phyloP scores from a whole-genome alignment of 148 eudicot genomes.

The Nepenthes mirabilis region DNA sequence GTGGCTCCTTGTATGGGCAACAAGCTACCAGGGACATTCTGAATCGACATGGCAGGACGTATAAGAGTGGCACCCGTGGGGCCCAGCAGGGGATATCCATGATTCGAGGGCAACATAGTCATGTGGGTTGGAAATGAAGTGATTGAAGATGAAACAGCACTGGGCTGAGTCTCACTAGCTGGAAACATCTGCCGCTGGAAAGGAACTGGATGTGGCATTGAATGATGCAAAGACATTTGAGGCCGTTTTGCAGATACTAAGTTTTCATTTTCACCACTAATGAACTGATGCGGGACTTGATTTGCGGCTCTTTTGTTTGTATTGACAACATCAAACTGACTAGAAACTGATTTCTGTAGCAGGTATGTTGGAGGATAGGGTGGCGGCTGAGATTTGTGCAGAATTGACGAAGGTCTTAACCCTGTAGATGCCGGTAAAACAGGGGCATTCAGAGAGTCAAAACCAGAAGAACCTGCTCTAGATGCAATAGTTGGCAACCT shows the following conservation, averaged over 20 bases:
- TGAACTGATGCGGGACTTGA: slow-evolving; percentile 33
- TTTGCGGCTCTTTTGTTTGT: slow-evolving; percentile 18
- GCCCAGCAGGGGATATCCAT: slow-evolving; percentile 39
- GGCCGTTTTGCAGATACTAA: slow-evolving; percentile 15
- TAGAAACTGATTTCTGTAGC: slow-evolving; percentile 24
- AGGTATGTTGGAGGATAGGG: slow-evolving; percentile 24
- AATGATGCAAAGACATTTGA: slow-evolving; percentile 26
- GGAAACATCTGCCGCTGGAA: slow-evolving; percentile 28
- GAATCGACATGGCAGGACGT: slow-evolving; percentile 36
- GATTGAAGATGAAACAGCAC: slow-evolving; percentile 21
- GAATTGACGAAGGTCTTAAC: slow-evolving; percentile 27
- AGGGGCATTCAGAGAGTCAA: slow-evolving; percentile 19
- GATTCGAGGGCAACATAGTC: slow-evolving; percentile 22
- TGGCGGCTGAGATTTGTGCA: slow-evolving; percentile 17
- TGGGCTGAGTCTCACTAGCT: slow-evolving; percentile 26
- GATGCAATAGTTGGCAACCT: slow-evolving; percentile 15
- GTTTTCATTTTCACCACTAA: slow-evolving; percentile 17
- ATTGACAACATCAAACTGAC: slow-evolving; percentile 27
- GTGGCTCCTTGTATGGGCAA: slow-evolving; percentile 25
- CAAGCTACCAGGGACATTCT: slow-evolving; percentile 24
- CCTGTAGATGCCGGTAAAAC: slow-evolving; percentile 22
- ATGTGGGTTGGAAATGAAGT: slow-evolving; percentile 14
- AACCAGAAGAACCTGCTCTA: slow-evolving; percentile 16
- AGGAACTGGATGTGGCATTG: slow-evolving; percentile 17
- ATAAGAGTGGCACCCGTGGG: slow-evolving; percentile 15